A percentile compares a stretch with the other conserved stretches of the same genome.
Conservation (phyloP, 768 basidiomycete species). For the Xerocomus brunneocitrinus region DNA sequence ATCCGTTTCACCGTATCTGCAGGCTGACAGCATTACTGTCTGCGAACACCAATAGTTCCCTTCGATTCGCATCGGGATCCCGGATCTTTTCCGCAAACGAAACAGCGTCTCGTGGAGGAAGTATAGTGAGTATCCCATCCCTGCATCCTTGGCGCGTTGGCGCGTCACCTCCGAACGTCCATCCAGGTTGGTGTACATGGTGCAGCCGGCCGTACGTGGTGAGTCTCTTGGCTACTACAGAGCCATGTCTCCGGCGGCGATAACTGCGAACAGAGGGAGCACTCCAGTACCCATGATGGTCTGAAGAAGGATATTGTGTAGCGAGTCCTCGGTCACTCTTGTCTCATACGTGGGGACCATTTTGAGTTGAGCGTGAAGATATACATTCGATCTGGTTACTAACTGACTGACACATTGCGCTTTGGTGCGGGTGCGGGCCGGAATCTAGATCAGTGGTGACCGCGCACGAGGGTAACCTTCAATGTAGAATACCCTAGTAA, state of each 20-base stretch:
- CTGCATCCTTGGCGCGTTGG: slow-evolving; percentile 46
- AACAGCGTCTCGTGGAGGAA: slow-evolving; percentile 52
- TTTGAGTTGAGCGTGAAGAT: background rate
- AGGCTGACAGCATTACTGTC: slow-evolving; percentile 61
- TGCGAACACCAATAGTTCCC: slow-evolving; percentile 35
- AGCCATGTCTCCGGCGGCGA: slow-evolving; percentile 58
- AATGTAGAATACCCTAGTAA: slow-evolving; percentile 6
- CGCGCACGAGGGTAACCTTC: slow-evolving; percentile 11
- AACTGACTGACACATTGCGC: background rate
- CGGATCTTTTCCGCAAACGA: slow-evolving; percentile 37
- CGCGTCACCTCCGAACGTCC: slow-evolving; percentile 49
- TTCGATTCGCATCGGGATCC: background rate
- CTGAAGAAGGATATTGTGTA: slow-evolving; percentile 3
- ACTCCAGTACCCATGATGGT: slow-evolving; percentile 12
- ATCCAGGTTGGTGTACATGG: slow-evolving; percentile 51
- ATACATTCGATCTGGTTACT: background rate
- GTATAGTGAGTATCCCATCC: slow-evolving; percentile 56
- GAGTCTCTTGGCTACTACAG: slow-evolving; percentile 48
- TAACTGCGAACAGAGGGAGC: slow-evolving; percentile 38
- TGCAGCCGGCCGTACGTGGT: slow-evolving; percentile 39
- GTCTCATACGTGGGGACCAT: background rate
- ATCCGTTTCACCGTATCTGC: slow-evolving; percentile 43
- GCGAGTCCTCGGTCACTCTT: slow-evolving; percentile 11
- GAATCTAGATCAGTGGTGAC: slow-evolving; percentile 16
- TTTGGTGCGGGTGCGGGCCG: background rate